phyloP scores from a whole-genome alignment of 805 yeast species.

The Saturnispora galanensis region DNA sequence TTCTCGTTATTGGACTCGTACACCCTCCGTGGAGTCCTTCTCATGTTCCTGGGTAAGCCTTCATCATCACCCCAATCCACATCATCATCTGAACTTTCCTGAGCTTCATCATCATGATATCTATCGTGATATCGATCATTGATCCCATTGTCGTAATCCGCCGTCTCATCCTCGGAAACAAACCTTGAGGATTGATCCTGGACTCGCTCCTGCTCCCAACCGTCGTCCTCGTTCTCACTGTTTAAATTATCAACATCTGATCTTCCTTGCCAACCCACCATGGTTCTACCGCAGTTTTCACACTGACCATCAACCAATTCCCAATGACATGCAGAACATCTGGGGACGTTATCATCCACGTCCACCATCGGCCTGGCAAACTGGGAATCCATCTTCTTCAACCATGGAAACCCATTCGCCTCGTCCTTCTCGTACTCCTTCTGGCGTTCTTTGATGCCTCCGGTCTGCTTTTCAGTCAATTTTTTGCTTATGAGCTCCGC shows the following conservation, averaged over 20 bases:
- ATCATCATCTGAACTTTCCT: background rate
- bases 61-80: constrained; percentile 5
- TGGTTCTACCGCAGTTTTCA: constrained; percentile 53
- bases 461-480: background rate
- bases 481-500: constrained; percentile 5
- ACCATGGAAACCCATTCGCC: constrained; percentile 27
- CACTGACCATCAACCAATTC: constrained; percentile 62
- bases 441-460: constrained; percentile 18
- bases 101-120: constrained; percentile 1
- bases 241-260: constrained; percentile 11
- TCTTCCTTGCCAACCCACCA: constrained; percentile 21
- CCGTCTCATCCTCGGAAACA: constrained; percentile 5
- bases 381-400: constrained; percentile 40
- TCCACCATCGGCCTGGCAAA: constrained; percentile 46
- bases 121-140: background rate
- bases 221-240: constrained; percentile 9
- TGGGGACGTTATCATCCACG: constrained; percentile 58
- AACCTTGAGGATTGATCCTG: background rate
- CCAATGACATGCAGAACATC: constrained; percentile 76
- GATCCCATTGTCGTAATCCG: constrained; percentile 10
- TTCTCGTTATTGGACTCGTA: background rate
- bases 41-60: background rate
- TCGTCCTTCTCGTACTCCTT: constrained; percentile 33
- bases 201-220: background rate
- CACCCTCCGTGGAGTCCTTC: background rate